Percentiles rank a stretch among this genome's conserved stretches.
Conservation (phyloP, 2,329 filamentous ascomycete species). For the Aureobasidium sp. region DNA sequence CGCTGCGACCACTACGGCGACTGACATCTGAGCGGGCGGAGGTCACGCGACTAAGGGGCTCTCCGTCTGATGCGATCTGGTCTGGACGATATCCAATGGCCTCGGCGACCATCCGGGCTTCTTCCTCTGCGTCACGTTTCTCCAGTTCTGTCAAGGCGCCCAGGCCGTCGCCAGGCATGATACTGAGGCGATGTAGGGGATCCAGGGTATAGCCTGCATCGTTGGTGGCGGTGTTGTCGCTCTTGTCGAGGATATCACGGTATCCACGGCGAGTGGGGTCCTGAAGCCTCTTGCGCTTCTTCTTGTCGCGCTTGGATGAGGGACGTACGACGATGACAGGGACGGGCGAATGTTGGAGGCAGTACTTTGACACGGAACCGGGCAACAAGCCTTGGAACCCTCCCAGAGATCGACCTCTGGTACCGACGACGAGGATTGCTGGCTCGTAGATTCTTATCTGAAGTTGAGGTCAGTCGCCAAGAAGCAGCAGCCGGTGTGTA, state of each 20-base stretch:
- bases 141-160: conserved; percentile 28
- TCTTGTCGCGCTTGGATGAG: conserved; percentile 79
- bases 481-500: background rate
- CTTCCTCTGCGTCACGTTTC: conserved; percentile 26
- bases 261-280: conserved; percentile 73
- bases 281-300: conserved; percentile 75
- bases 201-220: conserved; percentile 50
- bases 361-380: conserved; percentile 90
- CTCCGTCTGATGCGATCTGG: conserved; percentile 22
- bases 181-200: conserved; percentile 40
- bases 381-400: conserved; percentile 81
- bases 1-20: conserved; percentile 34
- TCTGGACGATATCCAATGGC: conserved; percentile 28
- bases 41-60: conserved; percentile 25
- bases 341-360: conserved; percentile 85
- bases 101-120: conserved; percentile 35
- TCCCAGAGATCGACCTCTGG: conserved; percentile 73
- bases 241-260: conserved; percentile 65
- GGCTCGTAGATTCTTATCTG: conserved; percentile 90
- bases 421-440: conserved; percentile 84
- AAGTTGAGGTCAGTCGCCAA: background rate
- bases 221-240: conserved; percentile 31
- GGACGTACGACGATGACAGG: conserved; percentile 89
- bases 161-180: conserved; percentile 34
- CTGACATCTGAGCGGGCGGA: conserved; percentile 24